Percentiles rank a stretch among this genome's conserved stretches.
phyloP scores from a whole-genome alignment of 202 grass and related monocot genomes.

The Schoenoplectus triqueter region DNA sequence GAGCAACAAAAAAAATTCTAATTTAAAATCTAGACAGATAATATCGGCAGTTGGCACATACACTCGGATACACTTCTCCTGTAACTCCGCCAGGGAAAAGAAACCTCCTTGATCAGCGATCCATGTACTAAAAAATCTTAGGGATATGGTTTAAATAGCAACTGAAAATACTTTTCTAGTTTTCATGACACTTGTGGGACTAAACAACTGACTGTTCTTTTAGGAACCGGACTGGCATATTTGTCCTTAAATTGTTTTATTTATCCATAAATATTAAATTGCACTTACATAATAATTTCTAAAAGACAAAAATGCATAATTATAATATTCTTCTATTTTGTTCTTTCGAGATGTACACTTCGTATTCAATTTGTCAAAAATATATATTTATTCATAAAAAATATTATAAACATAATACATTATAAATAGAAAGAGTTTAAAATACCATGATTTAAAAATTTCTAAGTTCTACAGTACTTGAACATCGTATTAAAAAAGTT shows the following conservation, averaged over 20 bases:
- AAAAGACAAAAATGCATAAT: not conserved
- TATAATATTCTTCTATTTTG: not conserved
- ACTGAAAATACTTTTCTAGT: not conserved
- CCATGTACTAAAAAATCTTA: not conserved
- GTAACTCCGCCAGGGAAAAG: not conserved
- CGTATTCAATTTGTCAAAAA: not conserved
- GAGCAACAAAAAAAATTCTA: too few relatives aligned
- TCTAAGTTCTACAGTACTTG: too few relatives aligned
- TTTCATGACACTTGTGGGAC: conserved; percentile 21
- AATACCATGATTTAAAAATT: not conserved
- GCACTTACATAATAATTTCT: conserved; percentile 9
- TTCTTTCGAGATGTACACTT: not conserved
- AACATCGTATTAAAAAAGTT: too few relatives aligned
- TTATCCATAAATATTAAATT: conserved; percentile 1
- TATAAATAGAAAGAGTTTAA: not conserved
- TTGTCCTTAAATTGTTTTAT: not conserved
- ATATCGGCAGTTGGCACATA: not conserved
- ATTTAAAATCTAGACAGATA: conserved; percentile 23
- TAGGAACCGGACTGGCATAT: not conserved
- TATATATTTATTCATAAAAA: conserved; percentile 4
- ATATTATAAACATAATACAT: not conserved
- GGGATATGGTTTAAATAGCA: not conserved
- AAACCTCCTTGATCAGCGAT: not conserved
- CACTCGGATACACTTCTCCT: not conserved
- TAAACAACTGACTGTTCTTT: not conserved